Conservation (phyloP, 345 rosid species). For the Aurinia saxatilis region DNA sequence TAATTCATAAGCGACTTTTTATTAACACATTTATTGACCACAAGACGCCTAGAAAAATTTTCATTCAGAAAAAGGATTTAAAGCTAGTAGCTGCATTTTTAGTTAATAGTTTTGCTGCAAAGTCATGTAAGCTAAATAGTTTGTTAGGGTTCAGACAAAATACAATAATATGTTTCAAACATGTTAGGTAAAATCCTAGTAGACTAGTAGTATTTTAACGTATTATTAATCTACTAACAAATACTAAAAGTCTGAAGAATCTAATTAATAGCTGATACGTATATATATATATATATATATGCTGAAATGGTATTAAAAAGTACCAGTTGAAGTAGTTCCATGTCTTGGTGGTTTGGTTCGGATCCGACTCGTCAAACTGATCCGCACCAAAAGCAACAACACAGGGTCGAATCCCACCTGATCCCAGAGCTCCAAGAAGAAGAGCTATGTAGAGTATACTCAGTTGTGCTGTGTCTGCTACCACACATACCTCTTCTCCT, state of each 20-base stretch:
- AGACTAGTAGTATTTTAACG: background rate
- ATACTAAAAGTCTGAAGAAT: background rate
- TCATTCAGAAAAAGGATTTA: background rate
- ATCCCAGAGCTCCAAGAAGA: slow-evolving; percentile 61
- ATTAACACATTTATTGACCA: background rate
- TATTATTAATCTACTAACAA: background rate
- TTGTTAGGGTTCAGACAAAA: background rate
- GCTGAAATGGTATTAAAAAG: background rate
- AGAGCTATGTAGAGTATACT: slow-evolving; percentile 62
- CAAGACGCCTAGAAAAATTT: background rate
- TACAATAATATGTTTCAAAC: background rate
- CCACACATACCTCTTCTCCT: slow-evolving; percentile 45
- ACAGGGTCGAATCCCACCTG: slow-evolving; percentile 90
- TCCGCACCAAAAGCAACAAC: slow-evolving; percentile 89
- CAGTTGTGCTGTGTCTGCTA: slow-evolving; percentile 54
- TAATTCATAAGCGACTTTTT: no score
- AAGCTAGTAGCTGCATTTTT: background rate
- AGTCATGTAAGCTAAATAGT: slow-evolving; percentile 3
- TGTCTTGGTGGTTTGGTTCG: slow-evolving; percentile 48
- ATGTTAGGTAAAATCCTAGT: slow-evolving; percentile 11
- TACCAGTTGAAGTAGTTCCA: slow-evolving; percentile 86
- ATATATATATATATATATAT: background rate
- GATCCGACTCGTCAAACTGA: slow-evolving; percentile 65
- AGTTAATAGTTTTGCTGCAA: background rate
- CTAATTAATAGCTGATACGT: background rate